These are phyloP conservation scores for Pigoraptor vietnamica DNA, from an alignment of 78 protist genomes.

Conservation along the genomic window DNA sequence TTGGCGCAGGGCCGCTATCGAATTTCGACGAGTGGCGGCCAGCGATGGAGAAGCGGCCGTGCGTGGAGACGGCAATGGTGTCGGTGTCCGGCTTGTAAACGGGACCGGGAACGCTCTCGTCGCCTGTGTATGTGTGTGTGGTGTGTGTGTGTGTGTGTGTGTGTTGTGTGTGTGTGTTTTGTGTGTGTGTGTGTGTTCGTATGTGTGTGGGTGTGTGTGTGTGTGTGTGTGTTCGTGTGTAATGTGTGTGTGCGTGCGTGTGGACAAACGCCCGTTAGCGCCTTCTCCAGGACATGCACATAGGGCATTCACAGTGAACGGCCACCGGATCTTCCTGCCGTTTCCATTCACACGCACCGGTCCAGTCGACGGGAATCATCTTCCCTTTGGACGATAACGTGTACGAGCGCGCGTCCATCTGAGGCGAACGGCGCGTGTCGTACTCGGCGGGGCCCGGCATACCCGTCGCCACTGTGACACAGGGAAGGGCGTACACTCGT, in stretches of 20 bases:
- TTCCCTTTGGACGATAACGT: not conserved
- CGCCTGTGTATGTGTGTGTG: not conserved
- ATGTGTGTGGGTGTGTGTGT: not conserved
- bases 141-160: not conserved
- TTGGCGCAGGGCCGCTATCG: not conserved
- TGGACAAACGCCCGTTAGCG: not conserved
- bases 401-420: not conserved
- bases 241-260: not conserved
- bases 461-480: not conserved
- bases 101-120: not conserved
- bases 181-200: not conserved
- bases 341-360: no score
- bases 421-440: not conserved
- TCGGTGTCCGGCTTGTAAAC: not conserved
- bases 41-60: not conserved
- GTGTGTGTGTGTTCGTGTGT: not conserved
- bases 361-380: not conserved
- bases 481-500: no score
- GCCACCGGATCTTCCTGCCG: not conserved
- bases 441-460: not conserved
- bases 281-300: not conserved
- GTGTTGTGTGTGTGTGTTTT: not conserved
- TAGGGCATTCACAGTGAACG: not conserved
- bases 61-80: not conserved
- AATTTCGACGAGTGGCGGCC: not conserved